These are phyloP conservation scores for Przewalskia tangutica DNA, from an alignment of 257 asterid species.

Conservation along the genomic window DNA sequence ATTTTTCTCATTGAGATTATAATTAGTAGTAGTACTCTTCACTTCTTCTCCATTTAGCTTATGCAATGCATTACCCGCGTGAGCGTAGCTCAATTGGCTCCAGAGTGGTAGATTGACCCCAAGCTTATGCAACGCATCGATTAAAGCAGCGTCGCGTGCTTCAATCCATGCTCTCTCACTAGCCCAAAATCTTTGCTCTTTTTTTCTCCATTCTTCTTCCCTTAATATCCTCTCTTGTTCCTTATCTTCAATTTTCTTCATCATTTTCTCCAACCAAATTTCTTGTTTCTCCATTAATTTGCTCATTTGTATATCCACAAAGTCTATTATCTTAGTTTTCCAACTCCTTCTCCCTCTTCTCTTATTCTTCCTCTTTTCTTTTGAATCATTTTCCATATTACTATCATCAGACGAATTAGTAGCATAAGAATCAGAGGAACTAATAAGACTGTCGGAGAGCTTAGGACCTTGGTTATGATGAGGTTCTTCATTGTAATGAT, in stretches of 20 bases:
- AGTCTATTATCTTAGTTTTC: conserved; percentile 60
- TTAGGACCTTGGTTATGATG: conserved; percentile 14
- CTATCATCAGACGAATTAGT: conserved; percentile 42
- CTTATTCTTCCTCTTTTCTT: conserved; percentile 29
- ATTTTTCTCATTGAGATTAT: neutral
- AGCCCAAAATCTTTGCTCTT: conserved; percentile 79
- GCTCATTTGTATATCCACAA: conserved; percentile 67
- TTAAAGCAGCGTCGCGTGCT: conserved; percentile 56
- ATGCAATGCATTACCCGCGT: no score
- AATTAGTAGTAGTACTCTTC: neutral
- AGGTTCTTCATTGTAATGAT: neutral
- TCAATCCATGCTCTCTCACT: conserved; percentile 78
- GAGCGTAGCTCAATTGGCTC: no score
- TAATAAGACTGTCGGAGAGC: conserved; percentile 52
- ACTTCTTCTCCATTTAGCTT: conserved; percentile 37
- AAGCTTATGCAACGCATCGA: no score
- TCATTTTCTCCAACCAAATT: conserved; percentile 74
- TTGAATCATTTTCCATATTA: conserved; percentile 11
- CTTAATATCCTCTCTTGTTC: conserved; percentile 62
- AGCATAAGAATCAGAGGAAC: conserved; percentile 49
- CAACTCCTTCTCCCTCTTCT: conserved; percentile 37
- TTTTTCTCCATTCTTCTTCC: conserved; percentile 78
- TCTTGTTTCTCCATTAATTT: conserved; percentile 79
- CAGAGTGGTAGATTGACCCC: no score
- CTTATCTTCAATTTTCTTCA: conserved; percentile 63